Conservation (phyloP, 257 asterid genomes). For the Ajuga chamaepitys region DNA sequence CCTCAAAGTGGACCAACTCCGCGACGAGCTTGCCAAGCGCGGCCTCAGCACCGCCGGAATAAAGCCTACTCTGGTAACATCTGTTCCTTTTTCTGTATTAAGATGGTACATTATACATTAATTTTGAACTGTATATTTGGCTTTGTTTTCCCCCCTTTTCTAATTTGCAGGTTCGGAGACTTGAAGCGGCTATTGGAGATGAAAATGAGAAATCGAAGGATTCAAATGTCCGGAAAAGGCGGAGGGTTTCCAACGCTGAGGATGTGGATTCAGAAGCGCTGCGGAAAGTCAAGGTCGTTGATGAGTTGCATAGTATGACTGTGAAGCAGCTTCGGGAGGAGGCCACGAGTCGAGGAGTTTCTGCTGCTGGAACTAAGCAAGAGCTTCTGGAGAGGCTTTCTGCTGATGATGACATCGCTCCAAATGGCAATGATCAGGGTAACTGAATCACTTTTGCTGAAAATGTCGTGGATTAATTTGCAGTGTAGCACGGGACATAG, state of each 20-base stretch:
- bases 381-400: conserved; percentile 68
- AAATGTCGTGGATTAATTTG: not conserved
- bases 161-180: conserved; percentile 51
- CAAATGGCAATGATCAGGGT: conserved; percentile 31
- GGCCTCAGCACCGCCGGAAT: conserved; percentile 73
- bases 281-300: conserved; percentile 36
- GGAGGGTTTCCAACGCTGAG: conserved; percentile 28
- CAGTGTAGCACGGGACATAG: not conserved
- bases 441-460: not conserved
- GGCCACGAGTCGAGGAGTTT: conserved; percentile 52
- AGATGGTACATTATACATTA: not conserved
- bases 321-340: conserved; percentile 66
- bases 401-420: conserved; percentile 16
- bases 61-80: conserved; percentile 51
- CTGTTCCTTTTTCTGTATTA: not conserved
- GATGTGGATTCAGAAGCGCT: conserved; percentile 31
- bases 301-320: conserved; percentile 46
- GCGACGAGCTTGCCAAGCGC: conserved; percentile 54
- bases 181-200: conserved; percentile 47
- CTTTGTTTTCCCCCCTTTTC: not conserved
- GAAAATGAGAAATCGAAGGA: conserved; percentile 31
- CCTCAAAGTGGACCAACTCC: conserved; percentile 65
- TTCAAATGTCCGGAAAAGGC: conserved; percentile 41
- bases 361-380: conserved; percentile 53
- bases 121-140: not conserved